Evolutionary conservation across 2,329 filamentous ascomycete species (phyloP).

Genomic region (Celoporthe dispersa): DNA sequence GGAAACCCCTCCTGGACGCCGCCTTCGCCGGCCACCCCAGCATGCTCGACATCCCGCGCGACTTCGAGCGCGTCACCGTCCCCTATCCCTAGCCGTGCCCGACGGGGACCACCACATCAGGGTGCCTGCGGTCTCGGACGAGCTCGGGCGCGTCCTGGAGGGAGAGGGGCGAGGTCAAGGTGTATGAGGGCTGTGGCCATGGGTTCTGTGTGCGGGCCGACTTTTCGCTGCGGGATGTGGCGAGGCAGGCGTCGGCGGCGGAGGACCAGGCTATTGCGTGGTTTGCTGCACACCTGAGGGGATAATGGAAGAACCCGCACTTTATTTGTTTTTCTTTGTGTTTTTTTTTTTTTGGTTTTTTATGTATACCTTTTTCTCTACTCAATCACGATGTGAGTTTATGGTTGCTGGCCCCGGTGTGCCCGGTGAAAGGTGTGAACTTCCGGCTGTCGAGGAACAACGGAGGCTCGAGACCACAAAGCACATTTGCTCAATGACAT

Average conservation of each 20-base stretch:
- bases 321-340: neutral
- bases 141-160: constrained; percentile 42
- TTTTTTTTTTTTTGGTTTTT: neutral
- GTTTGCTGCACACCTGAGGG: constrained; percentile 35
- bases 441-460: neutral
- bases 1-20: constrained; percentile 51
- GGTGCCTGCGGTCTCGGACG: constrained; percentile 40
- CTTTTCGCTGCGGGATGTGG: constrained; percentile 34
- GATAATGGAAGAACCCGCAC: neutral
- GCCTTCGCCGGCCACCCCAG: constrained; percentile 60
- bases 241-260: constrained; percentile 37
- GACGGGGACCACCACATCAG: constrained; percentile 46
- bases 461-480: neutral
- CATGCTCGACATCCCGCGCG: constrained; percentile 49
- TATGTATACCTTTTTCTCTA: neutral
- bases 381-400: neutral
- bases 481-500: neutral
- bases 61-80: constrained; percentile 48
- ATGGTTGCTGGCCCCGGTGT: neutral
- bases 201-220: constrained; percentile 47
- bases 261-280: constrained; percentile 42
- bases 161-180: constrained; percentile 42
- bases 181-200: constrained; percentile 46
- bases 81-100: constrained; percentile 52
- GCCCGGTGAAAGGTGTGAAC: neutral